phyloP scores from a whole-genome alignment of 495 filamentous ascomycete species.

The Podospora bellae-mahoneyi region DNA sequence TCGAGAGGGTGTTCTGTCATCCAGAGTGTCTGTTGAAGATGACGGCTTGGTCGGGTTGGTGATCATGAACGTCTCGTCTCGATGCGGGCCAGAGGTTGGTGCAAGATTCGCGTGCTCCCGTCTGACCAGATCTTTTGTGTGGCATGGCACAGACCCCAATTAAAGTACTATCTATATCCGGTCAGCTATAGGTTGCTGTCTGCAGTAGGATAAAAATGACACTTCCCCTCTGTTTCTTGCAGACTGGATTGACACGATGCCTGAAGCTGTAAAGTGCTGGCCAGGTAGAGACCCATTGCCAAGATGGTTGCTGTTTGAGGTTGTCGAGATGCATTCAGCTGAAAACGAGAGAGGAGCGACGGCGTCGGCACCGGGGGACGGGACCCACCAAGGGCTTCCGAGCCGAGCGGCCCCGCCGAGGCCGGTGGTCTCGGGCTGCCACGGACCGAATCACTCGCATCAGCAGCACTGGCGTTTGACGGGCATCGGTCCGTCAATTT shows the following conservation, averaged over 20 bases:
- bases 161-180: conserved; percentile 6
- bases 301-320: too few species aligned
- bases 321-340: neutral
- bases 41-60: too few species aligned
- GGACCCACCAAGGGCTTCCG: neutral
- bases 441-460: neutral
- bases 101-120: conserved; percentile 1
- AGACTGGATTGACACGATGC: neutral
- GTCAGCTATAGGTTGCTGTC: neutral
- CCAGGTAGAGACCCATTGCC: neutral
- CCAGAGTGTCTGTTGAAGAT: neutral
- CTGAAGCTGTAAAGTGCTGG: neutral
- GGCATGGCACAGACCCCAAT: conserved; percentile 2
- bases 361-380: neutral
- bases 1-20: neutral
- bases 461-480: too few species aligned
- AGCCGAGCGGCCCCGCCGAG: neutral
- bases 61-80: neutral
- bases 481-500: too few species aligned
- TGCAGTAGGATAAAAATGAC: neutral
- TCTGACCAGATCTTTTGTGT: conserved; percentile 1
- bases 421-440: neutral
- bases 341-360: neutral
- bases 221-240: neutral
- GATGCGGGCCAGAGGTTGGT: neutral